Evolutionary conservation across 805 yeast genomes (phyloP).

Genomic region (Kluyveromyces starmeri): DNA sequence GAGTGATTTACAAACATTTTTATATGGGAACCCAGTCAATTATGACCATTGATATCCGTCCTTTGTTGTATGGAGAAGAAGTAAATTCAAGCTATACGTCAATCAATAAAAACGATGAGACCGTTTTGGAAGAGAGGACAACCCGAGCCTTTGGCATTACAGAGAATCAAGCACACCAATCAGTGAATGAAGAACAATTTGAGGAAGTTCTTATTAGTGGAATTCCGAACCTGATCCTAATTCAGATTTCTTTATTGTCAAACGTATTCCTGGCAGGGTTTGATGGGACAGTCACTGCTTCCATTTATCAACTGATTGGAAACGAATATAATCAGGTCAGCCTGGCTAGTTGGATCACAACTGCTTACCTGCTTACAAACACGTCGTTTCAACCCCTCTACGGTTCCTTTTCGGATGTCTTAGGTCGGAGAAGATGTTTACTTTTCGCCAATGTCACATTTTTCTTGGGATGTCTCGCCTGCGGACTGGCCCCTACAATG

Average conservation of each 20-base stretch:
- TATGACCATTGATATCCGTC: background rate
- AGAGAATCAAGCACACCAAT: background rate
- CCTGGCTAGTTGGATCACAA: conserved; percentile 59
- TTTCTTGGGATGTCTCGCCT: conserved; percentile 36
- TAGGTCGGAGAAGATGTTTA: conserved; percentile 43
- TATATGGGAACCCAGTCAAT: too few species aligned
- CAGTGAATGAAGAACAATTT: background rate
- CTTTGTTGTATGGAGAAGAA: background rate
- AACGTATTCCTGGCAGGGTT: conserved; percentile 45
- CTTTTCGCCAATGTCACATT: conserved; percentile 37
- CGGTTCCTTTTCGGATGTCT: conserved; percentile 61
- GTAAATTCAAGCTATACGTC: background rate
- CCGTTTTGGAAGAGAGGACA: background rate
- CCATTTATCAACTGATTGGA: conserved; percentile 50
- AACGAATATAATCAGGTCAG: conserved; percentile 46
- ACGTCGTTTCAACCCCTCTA: conserved; percentile 69
- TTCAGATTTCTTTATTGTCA: conserved; percentile 30
- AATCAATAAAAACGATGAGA: background rate
- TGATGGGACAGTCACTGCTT: conserved; percentile 53
- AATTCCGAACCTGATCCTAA: background rate
- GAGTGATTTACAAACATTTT: too few species aligned
- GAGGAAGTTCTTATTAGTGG: background rate
- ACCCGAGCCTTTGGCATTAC: background rate
- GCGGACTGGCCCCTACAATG: conserved; percentile 35
- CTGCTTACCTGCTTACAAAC: conserved; percentile 58